phyloP scores from a whole-genome alignment of 2,329 filamentous ascomycete genomes.

The Cladobotryum mycophilum region DNA sequence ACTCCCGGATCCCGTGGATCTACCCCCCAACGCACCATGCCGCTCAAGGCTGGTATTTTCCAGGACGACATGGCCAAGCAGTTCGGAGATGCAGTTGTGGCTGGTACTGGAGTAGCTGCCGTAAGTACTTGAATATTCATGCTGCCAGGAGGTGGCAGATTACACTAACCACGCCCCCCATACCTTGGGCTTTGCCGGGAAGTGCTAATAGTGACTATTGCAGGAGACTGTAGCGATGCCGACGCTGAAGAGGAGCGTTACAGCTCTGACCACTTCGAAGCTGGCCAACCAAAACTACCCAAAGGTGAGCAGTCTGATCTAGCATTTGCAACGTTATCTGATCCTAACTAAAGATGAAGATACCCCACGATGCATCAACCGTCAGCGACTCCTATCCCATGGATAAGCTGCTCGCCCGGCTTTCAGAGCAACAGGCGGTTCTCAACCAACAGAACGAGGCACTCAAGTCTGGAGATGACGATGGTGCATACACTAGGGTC shows the following conservation, averaged over 20 bases:
- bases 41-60: constrained; percentile 11
- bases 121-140: constrained; percentile 12
- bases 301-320: constrained; percentile 37
- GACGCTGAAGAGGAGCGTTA: constrained; percentile 36
- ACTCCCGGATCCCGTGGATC: constrained; percentile 21
- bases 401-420: constrained; percentile 66
- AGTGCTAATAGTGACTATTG: constrained; percentile 1
- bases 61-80: constrained; percentile 18
- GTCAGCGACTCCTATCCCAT: constrained; percentile 46
- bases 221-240: constrained; percentile 17
- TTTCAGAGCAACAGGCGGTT: constrained; percentile 64
- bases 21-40: constrained; percentile 21
- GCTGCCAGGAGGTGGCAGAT: no score
- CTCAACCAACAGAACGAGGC: constrained; percentile 53
- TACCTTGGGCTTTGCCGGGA: not conserved
- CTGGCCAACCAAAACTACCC: constrained; percentile 47
- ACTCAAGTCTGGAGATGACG: constrained; percentile 38
- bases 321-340: constrained; percentile 10
- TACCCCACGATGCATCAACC: constrained; percentile 35
- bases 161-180: not conserved
- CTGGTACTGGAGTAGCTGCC: constrained; percentile 9
- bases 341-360: constrained; percentile 35
- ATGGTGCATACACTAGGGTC: constrained; percentile 25
- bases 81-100: constrained; percentile 12
- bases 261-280: constrained; percentile 46